phyloP scores from a whole-genome alignment of 768 basidiomycete genomes.

The Suillus cothurnatus region DNA sequence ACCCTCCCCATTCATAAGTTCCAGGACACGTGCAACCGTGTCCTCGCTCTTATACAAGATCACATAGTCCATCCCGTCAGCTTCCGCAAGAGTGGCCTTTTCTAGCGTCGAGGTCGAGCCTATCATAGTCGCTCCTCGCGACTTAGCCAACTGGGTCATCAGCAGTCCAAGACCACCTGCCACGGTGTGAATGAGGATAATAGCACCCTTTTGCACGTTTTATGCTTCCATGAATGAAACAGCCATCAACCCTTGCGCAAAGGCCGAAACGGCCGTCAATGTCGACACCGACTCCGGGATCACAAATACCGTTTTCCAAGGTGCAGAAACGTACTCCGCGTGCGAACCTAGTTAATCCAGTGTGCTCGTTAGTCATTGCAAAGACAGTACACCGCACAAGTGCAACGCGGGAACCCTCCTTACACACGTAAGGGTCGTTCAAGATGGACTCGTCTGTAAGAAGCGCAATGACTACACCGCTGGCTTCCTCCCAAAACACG shows the following conservation, averaged over 20 bases:
- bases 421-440: slow-evolving; percentile 60
- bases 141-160: slow-evolving; percentile 67
- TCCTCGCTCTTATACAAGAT: slow-evolving; percentile 79
- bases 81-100: slow-evolving; percentile 80
- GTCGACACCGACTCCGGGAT: slow-evolving; percentile 65
- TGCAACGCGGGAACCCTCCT: slow-evolving; percentile 72
- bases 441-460: slow-evolving; percentile 67
- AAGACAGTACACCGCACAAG: slow-evolving; percentile 44
- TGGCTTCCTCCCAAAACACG: slow-evolving; percentile 74
- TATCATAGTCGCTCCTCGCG: slow-evolving; percentile 87
- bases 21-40: slow-evolving; percentile 69
- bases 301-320: slow-evolving; percentile 62
- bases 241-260: slow-evolving; percentile 80
- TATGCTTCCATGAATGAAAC: slow-evolving; percentile 79
- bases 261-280: slow-evolving; percentile 62
- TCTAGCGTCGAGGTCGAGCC: slow-evolving; percentile 86
- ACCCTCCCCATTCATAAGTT: slow-evolving; percentile 77
- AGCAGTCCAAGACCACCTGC: slow-evolving; percentile 86
- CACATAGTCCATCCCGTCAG: slow-evolving; percentile 84
- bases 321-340: slow-evolving; percentile 72
- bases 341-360: slow-evolving; percentile 55
- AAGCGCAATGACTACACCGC: slow-evolving; percentile 74
- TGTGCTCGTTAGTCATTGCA: neutral
- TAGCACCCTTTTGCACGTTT: slow-evolving; percentile 76
- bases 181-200: slow-evolving; percentile 84